Evolutionary conservation across 78 protist genomes (phyloP), one percentile per base, ranked within the genome.

Genomic region (Tieghemostelium lacteum): DNA sequence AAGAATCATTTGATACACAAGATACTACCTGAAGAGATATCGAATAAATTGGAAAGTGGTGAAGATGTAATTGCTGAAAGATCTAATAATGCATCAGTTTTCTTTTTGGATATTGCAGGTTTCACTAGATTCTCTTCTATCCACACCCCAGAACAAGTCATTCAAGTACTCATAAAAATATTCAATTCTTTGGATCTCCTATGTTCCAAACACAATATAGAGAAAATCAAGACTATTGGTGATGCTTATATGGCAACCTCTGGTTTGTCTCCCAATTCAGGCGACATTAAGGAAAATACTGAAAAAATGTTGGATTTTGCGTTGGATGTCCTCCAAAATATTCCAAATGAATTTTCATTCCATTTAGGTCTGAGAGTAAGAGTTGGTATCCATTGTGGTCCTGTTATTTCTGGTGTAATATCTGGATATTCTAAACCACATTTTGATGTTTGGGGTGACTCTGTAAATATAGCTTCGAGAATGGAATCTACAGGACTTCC

Each of bases 391-490:
- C 77, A 75, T 63, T 64, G 94, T 37, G 97, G 96, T 19, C 95
- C 96, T 1, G 88, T 95, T 19, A 87, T 96, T 28, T 93, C 95
- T 0, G 97, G 97, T 36, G 94, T 92, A 1, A 94, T 96, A 37
- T 80, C 89, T 2, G 96, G 95, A 5, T 22, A 49, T n/a, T 24
- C 54, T 4, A 92, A 88, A 70, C 40, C 93, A 14, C 93, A 78
- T 14, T 96, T 85, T 58, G 97, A 96, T 65, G 62, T 94, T 4
- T 96, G 95, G 95, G 98, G 98, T 28, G 95, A 94, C 42, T 73
- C 96, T 0, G 95, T 94, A n/a, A 94, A 94, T 87, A 88, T 86
- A 1, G 96, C 96, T 8, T 63, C 87, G 0, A 72, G 96, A 7
- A 76, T 96, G 95, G 93, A 93, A 28, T 61, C 85, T 0, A 87